Evolutionary conservation across 306 rosid genomes (phyloP).

Genomic region (Dryas drummondii): DNA sequence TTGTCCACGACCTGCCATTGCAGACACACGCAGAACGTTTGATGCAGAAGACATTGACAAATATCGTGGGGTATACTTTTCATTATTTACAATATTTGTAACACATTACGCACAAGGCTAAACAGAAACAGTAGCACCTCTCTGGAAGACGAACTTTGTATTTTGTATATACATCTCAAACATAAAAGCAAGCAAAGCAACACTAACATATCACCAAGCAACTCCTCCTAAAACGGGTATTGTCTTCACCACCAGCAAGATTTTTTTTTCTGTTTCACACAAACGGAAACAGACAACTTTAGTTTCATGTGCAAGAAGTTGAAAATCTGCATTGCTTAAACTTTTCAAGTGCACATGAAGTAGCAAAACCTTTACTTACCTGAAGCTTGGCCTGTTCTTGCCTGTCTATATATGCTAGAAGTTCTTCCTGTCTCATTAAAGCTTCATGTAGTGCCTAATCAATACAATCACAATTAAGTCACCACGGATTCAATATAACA

Average conservation of each 20-base stretch:
- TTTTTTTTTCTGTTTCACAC: constrained; percentile 49
- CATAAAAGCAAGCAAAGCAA: constrained; percentile 7
- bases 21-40: background rate
- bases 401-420: constrained; percentile 73
- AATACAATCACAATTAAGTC: constrained; percentile 18
- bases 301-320: constrained; percentile 16
- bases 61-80: background rate
- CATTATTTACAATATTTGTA: constrained; percentile 4
- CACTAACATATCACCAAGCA: constrained; percentile 5
- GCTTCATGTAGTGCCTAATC: constrained; percentile 79
- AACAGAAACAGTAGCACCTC: background rate
- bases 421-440: constrained; percentile 84
- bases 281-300: constrained; percentile 10
- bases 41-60: background rate
- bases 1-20: background rate
- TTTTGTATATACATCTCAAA: constrained; percentile 1
- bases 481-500: background rate
- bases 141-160: constrained; percentile 1
- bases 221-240: constrained; percentile 34
- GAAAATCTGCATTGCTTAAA: constrained; percentile 4
- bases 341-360: constrained; percentile 1
- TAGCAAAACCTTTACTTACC: constrained; percentile 34
- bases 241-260: constrained; percentile 63
- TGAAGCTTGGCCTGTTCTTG: constrained; percentile 52
- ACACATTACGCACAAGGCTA: background rate